phyloP scores from a whole-genome alignment of 208 protist species.

The Acanthamoeba healyi region DNA sequence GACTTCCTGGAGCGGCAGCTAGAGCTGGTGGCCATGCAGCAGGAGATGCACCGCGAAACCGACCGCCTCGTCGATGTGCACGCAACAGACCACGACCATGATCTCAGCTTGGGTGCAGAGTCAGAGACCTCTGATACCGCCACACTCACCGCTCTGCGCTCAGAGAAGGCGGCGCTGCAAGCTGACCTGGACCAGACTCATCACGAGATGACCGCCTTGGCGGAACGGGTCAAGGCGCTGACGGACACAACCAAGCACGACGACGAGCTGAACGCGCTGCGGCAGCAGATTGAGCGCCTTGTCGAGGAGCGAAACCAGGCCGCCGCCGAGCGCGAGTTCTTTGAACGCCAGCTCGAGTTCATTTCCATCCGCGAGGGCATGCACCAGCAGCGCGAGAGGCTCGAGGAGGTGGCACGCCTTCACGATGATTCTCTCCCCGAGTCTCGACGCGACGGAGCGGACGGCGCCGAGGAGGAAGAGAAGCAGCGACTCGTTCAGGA shows the following conservation, averaged over 20 bases:
- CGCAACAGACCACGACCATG: too few species aligned
- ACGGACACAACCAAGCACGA: too few species aligned
- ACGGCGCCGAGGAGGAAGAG: neutral
- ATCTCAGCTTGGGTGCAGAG: too few species aligned
- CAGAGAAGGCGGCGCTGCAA: neutral
- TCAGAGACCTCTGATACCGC: too few species aligned
- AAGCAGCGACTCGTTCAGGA: neutral
- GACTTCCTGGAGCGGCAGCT: neutral
- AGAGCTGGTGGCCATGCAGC: neutral
- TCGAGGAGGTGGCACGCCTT: neutral
- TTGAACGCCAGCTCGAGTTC: neutral
- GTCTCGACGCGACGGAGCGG: neutral
- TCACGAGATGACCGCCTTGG: neutral
- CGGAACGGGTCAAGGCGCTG: neutral
- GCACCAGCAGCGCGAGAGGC: neutral
- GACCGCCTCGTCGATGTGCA: neutral
- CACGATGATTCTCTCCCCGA: neutral
- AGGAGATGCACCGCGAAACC: constrained; percentile 7
- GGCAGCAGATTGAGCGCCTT: too few species aligned
- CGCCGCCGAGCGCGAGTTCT: too few species aligned
- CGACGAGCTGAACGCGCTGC: neutral
- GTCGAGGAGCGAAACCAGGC: too few species aligned
- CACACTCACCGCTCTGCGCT: too few species aligned
- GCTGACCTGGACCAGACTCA: neutral
- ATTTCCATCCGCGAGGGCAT: neutral